Evolutionary conservation across 805 yeast species (phyloP), one percentile per base, ranked within the genome.

Genomic region (Vanderwaltozyma yarrowii): DNA sequence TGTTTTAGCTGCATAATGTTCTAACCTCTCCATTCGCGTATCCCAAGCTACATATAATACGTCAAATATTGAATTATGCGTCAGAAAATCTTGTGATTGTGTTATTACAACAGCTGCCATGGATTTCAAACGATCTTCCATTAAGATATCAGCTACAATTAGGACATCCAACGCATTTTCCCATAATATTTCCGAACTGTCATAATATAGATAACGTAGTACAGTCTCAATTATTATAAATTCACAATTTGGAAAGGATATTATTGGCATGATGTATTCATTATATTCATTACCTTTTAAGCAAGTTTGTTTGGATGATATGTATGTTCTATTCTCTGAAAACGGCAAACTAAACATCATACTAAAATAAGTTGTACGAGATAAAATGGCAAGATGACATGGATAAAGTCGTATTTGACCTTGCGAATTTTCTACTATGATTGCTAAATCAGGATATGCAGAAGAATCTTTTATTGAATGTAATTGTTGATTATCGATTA

Each of bases 41-140:
- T 69, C 71, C 92, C 94, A 83, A 0, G 80, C 76, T 1, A 79
- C 71, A 37, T 76, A 59, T 18, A 83, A 56, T 13, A 80, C 61
- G 20, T 78, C 82, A 51, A 65, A 80, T 0, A 76, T 61, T 16
- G 72, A 61, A 39, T 65, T 62, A 3, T 44, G 33, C 1, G 52
- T 45, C 12, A 60, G 49, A n/a, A 46, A 35, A 13, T 51, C 52
- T n/a, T 51, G 37, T 0, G 58, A 41, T 14, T 62, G 64, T 0
- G 66, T 61, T 12, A 65, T 52, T 0, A 58, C 47, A 3, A 64
- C 62, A 0, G 84, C 78, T 30, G 84, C 77, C 64, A 76, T 64
- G 2, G 78, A 69, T 54, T 80, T 80, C 38, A 82, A 64, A 30
- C 79, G 57, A n/a, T 80, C 87, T 14, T 76, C 62, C 30, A 76